phyloP scores from a whole-genome alignment of 108 stramenopile species.

The Cyclotella kingstonii region DNA sequence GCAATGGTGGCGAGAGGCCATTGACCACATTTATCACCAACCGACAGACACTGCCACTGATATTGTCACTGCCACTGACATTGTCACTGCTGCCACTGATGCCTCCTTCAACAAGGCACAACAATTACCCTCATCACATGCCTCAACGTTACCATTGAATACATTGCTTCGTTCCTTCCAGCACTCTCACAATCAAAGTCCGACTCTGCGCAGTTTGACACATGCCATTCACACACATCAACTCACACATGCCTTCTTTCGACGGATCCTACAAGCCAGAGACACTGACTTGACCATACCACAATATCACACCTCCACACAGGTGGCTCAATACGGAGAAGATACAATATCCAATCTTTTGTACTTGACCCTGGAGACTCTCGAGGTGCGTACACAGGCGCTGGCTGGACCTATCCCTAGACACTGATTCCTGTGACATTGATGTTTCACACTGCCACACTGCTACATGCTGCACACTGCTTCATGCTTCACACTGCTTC shows the following conservation, averaged over 20 bases:
- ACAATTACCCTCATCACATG: neutral
- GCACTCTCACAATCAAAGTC: conserved; percentile 58
- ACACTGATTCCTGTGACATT: too few species aligned
- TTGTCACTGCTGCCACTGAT: too few species aligned
- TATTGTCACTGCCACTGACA: too few species aligned
- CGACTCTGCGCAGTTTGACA: conserved; percentile 57
- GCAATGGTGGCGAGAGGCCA: conserved; percentile 80
- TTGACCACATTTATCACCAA: conserved; percentile 52
- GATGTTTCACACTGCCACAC: too few species aligned
- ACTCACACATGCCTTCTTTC: conserved; percentile 69
- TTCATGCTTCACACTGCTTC: too few species aligned
- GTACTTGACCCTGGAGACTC: conserved; percentile 68
- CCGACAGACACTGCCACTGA: neutral
- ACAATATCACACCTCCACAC: conserved; percentile 52
- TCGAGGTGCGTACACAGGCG: conserved; percentile 17
- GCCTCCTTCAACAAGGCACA: neutral
- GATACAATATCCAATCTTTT: conserved; percentile 63
- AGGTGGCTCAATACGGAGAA: conserved; percentile 72
- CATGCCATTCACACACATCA: conserved; percentile 50
- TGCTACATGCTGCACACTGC: too few species aligned
- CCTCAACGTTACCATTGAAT: conserved; percentile 2
- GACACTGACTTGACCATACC: conserved; percentile 60
- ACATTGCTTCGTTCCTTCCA: conserved; percentile 19
- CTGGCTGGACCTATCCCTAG: neutral
- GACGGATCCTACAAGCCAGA: conserved; percentile 68